A percentile compares a stretch with the other conserved stretches of the same genome.
These are phyloP conservation scores for Batkoa obscura DNA, from an alignment of 371 early-diverging fungal species.

Conservation along the genomic window DNA sequence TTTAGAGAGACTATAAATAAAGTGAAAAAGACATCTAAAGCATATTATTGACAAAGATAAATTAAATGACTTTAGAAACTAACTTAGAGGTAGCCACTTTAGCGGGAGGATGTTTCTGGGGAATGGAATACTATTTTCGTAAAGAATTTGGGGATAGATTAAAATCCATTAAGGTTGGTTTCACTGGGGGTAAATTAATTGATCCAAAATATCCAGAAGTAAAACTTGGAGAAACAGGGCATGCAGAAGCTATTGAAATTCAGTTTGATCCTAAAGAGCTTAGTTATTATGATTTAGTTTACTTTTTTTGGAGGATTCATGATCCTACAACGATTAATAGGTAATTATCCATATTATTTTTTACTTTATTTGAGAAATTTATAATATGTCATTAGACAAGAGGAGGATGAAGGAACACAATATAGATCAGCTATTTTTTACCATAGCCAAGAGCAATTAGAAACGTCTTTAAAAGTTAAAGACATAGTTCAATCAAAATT, in stretches of 20 bases:
- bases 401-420: conserved; percentile 56
- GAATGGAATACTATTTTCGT: conserved; percentile 62
- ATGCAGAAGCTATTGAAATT: conserved; percentile 72
- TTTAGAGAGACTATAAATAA: too few species aligned
- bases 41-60: too few species aligned
- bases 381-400: too few species aligned
- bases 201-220: conserved; percentile 41
- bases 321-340: conserved; percentile 31
- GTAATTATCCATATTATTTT: too few species aligned
- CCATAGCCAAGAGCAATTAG: conserved; percentile 46
- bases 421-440: conserved; percentile 78
- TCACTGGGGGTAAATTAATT: conserved; percentile 44
- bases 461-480: conserved; percentile 42
- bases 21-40: too few species aligned
- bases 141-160: conserved; percentile 31
- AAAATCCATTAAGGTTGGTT: conserved; percentile 46
- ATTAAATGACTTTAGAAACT: too few species aligned
- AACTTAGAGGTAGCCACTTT: too few species aligned
- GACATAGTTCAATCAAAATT: conserved; percentile 18
- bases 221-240: conserved; percentile 36
- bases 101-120: conserved; percentile 28
- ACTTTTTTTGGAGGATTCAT: conserved; percentile 75
- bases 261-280: conserved; percentile 47
- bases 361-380: too few species aligned
- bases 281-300: conserved; percentile 44